These are phyloP conservation scores for Claviceps purpurea DNA, from an alignment of 2,329 filamentous ascomycete species.

Conservation along the genomic window DNA sequence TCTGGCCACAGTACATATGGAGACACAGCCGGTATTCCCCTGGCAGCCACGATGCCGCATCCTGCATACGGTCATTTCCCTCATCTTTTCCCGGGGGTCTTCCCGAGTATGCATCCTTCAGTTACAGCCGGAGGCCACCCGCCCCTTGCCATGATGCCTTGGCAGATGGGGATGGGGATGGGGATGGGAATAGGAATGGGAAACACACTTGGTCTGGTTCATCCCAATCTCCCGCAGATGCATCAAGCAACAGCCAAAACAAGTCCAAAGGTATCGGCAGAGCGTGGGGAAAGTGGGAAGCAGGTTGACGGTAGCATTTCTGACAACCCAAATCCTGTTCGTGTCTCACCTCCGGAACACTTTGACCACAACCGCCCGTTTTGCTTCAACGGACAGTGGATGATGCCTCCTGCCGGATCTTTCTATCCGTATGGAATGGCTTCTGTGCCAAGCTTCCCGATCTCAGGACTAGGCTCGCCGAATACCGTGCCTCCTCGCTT, in stretches of 20 bases:
- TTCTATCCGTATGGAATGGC: slow-evolving; percentile 17
- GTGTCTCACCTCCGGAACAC: slow-evolving; percentile 28
- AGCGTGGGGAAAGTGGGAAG: slow-evolving; percentile 12
- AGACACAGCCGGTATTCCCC: slow-evolving; percentile 4
- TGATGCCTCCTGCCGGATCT: slow-evolving; percentile 19
- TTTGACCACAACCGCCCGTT: slow-evolving; percentile 33
- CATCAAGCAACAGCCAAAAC: slow-evolving; percentile 7
- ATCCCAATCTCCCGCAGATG: slow-evolving; percentile 13
- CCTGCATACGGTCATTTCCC: slow-evolving; percentile 16
- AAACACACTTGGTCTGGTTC: slow-evolving; percentile 14
- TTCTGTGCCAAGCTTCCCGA: slow-evolving; percentile 14
- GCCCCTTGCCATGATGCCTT: slow-evolving; percentile 25
- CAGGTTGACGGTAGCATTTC: slow-evolving; percentile 18
- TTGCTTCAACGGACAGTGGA: slow-evolving; percentile 30
- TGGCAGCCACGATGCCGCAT: slow-evolving; percentile 11
- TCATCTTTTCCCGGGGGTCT: slow-evolving; percentile 19
- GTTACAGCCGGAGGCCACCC: slow-evolving; percentile 17
- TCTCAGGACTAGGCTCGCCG: slow-evolving; percentile 13
- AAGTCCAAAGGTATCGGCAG: slow-evolving; percentile 11
- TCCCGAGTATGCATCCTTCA: slow-evolving; percentile 16
- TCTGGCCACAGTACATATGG: slow-evolving; percentile 8
- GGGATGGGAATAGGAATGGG: slow-evolving; percentile 11
- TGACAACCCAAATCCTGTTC: slow-evolving; percentile 19
- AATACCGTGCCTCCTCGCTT: slow-evolving; percentile 2
- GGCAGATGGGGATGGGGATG: slow-evolving; percentile 26